phyloP scores from a whole-genome alignment of 371 early-diverging fungal genomes.

The Dinochytrium kinnereticum region DNA sequence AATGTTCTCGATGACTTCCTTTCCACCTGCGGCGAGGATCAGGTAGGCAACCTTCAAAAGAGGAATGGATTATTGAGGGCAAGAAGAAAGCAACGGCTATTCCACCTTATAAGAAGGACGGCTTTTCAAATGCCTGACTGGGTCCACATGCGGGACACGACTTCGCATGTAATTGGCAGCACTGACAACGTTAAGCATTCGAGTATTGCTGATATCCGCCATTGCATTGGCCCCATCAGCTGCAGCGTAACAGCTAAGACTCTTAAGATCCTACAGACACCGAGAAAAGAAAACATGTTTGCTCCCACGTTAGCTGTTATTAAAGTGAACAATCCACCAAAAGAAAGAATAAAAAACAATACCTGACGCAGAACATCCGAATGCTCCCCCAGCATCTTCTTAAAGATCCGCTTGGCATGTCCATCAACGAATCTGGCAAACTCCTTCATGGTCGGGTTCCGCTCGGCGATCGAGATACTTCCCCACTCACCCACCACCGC shows the following conservation, averaged over 20 bases:
- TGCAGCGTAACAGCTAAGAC: constrained; percentile 47
- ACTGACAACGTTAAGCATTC: constrained; percentile 37
- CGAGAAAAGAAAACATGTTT: no score
- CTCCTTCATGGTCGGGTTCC: constrained; percentile 27
- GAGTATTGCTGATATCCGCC: constrained; percentile 32
- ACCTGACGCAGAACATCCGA: not conserved
- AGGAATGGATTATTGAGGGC: constrained; percentile 11
- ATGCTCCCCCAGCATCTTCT: not conserved
- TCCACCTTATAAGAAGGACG: not conserved
- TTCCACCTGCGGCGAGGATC: constrained; percentile 35
- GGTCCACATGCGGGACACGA: not conserved
- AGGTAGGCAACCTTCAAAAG: constrained; percentile 48
- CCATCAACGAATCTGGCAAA: constrained; percentile 32
- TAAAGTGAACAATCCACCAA: no score
- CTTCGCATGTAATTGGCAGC: constrained; percentile 38
- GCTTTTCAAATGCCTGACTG: constrained; percentile 13
- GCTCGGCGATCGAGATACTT: constrained; percentile 25
- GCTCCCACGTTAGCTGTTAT: no score
- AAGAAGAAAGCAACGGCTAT: not conserved
- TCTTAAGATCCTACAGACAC: no score
- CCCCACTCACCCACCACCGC: constrained; percentile 27
- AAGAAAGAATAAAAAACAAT: not conserved
- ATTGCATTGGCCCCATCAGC: constrained; percentile 41
- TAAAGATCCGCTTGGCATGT: not conserved
- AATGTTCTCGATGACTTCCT: not conserved